Evolutionary conservation across 78 protist species (phyloP).

Genomic region (Dictyostelium brefeldianum): DNA sequence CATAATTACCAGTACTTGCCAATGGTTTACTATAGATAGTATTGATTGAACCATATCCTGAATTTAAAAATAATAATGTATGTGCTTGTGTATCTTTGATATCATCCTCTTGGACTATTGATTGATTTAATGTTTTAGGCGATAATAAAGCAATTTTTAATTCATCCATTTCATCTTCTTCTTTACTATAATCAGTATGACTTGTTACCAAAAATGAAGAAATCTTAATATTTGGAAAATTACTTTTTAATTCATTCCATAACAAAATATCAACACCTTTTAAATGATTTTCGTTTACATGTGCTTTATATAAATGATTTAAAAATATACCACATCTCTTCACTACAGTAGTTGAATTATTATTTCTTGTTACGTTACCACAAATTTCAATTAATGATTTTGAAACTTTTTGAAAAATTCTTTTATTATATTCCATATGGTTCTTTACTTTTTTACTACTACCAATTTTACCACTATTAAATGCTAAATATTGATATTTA

Average conservation of each 20-base stretch:
- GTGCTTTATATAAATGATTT: background rate
- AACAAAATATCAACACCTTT: background rate
- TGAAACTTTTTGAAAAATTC: too few relatives aligned
- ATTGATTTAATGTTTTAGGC: background rate
- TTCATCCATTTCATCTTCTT: background rate
- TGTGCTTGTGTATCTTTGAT: background rate
- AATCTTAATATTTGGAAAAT: background rate
- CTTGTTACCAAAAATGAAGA: background rate
- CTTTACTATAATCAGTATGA: background rate
- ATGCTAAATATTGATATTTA: background rate
- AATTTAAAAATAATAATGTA: background rate
- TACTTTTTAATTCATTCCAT: background rate
- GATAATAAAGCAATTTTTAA: background rate
- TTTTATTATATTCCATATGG: background rate
- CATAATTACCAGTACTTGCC: background rate
- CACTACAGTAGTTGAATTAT: background rate
- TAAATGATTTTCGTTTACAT: background rate
- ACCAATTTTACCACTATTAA: background rate
- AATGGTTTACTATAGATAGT: background rate
- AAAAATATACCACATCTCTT: background rate
- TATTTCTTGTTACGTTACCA: too few relatives aligned
- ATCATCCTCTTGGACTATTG: background rate
- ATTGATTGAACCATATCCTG: background rate
- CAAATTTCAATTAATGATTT: too few relatives aligned
- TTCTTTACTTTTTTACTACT: background rate